Percentiles rank a stretch among this genome's conserved stretches.
phyloP scores from a whole-genome alignment of 1,284 basidiomycete species.

The Chalciporus piperatoides region DNA sequence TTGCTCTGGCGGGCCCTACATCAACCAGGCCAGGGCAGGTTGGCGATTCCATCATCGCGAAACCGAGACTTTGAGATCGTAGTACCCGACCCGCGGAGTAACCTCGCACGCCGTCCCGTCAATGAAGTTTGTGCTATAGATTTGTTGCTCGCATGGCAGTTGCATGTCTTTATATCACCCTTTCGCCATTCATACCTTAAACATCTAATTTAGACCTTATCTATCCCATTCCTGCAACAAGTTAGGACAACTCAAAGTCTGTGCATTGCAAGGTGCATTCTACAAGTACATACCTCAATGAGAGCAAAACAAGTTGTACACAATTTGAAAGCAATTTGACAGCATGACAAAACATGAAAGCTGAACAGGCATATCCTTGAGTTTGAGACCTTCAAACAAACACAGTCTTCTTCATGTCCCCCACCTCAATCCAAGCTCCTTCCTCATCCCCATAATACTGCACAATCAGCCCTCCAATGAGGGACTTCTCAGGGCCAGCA shows the following conservation, averaged over 20 bases:
- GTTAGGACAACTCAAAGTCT: background rate
- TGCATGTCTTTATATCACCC: background rate
- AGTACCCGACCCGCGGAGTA: background rate
- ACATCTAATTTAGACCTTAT: background rate
- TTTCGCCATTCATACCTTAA: slow-evolving; percentile 14
- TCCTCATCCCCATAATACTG: slow-evolving; percentile 25
- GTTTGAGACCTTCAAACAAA: slow-evolving; percentile 15
- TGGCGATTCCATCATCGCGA: slow-evolving; percentile 11
- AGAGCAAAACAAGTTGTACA: slow-evolving; percentile 5
- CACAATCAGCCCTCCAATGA: slow-evolving; percentile 25
- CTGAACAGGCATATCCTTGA: background rate
- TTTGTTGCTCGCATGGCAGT: background rate
- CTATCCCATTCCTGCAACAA: background rate
- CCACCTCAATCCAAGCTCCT: slow-evolving; percentile 28
- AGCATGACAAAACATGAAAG: slow-evolving; percentile 8
- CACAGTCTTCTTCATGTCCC: slow-evolving; percentile 16
- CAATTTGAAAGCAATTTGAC: slow-evolving; percentile 15
- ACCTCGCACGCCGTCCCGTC: background rate
- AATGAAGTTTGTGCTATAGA: background rate
- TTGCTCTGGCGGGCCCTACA: background rate
- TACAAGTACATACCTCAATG: background rate
- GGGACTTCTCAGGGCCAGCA: slow-evolving; percentile 39
- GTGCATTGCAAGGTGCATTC: background rate
- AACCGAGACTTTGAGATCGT: slow-evolving; percentile 18
- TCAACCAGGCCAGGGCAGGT: background rate